Conservation (phyloP, 2,329 filamentous ascomycete species). For the Penicillium sp. region DNA sequence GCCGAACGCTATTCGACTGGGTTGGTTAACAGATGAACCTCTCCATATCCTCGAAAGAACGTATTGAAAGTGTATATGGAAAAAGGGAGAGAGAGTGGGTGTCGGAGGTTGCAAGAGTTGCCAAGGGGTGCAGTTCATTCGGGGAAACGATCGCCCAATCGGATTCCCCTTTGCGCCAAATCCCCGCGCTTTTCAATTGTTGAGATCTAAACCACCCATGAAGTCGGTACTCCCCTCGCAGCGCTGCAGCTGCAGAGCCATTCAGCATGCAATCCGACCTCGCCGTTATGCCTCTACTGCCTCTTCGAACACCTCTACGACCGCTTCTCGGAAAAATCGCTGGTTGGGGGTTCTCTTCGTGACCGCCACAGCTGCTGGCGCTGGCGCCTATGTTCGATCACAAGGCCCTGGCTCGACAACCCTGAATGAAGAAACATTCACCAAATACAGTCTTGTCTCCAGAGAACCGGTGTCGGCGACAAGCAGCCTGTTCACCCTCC, state of each 20-base stretch:
- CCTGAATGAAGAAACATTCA: conserved; percentile 41
- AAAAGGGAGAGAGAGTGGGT: not conserved
- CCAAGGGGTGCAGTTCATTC: conserved; percentile 20
- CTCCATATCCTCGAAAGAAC: conserved; percentile 9
- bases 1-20: conserved; percentile 1
- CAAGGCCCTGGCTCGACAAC: conserved; percentile 25
- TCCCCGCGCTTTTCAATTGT: conserved; percentile 16
- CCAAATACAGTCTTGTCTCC: conserved; percentile 43
- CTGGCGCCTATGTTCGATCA: conserved; percentile 38
- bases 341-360: conserved; percentile 38
- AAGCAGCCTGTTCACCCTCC: conserved; percentile 47
- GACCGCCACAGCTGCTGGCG: conserved; percentile 35
- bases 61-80: not conserved
- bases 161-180: conserved; percentile 12
- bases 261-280: conserved; percentile 10
- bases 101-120: not conserved
- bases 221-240: conserved; percentile 12
- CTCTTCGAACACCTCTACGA: conserved; percentile 11
- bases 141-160: conserved; percentile 22
- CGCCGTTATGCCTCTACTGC: conserved; percentile 26
- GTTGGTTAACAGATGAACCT: conserved; percentile 4
- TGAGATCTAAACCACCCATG: conserved; percentile 9
- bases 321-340: conserved; percentile 17
- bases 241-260: conserved; percentile 12
- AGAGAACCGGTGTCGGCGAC: conserved; percentile 48